Percentiles rank a stretch among this genome's conserved stretches.
Evolutionary conservation across 306 rosid genomes (phyloP).

Genomic region (Lablab purpureus): DNA sequence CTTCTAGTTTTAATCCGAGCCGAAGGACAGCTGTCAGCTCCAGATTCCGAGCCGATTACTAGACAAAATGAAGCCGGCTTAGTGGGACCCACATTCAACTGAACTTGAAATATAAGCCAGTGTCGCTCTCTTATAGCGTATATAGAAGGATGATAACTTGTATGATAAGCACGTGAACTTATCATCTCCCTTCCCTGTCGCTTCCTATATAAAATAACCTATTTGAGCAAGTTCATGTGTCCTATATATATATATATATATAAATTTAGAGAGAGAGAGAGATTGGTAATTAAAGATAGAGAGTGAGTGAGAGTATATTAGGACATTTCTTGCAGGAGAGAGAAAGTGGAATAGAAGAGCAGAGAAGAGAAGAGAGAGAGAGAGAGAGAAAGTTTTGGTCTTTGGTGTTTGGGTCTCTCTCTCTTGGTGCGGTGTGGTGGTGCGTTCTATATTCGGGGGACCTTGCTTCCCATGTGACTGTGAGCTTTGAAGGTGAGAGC

Average conservation of each 20-base stretch:
- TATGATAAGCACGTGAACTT: fast-evolving
- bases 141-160: neutral
- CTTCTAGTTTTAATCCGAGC: slow-evolving; percentile 47
- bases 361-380: too few species aligned
- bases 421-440: slow-evolving; percentile 31
- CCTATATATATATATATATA: slow-evolving; percentile 46
- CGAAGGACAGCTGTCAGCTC: slow-evolving; percentile 76
- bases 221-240: slow-evolving; percentile 70
- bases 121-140: fast-evolving
- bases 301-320: slow-evolving; percentile 50
- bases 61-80: slow-evolving; percentile 81
- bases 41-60: slow-evolving; percentile 88
- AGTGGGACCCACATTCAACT: slow-evolving; percentile 57
- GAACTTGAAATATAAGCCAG: slow-evolving; percentile 35
- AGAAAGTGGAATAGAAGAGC: slow-evolving; percentile 44
- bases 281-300: slow-evolving; percentile 39
- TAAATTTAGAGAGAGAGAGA: slow-evolving; percentile 56
- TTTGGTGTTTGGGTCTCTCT: slow-evolving; percentile 47
- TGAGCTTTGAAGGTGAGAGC: slow-evolving; percentile 69
- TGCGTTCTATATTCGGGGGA: slow-evolving; percentile 43
- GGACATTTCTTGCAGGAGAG: slow-evolving; percentile 62
- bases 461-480: slow-evolving; percentile 52
- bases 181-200: slow-evolving; percentile 63
- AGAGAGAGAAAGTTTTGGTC: slow-evolving; percentile 39
- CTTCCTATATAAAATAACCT: slow-evolving; percentile 66